Evolutionary conservation across 163 green algal species (phyloP), one percentile per base, ranked within the genome.

Genomic region (Prototheca wickerhamii): DNA sequence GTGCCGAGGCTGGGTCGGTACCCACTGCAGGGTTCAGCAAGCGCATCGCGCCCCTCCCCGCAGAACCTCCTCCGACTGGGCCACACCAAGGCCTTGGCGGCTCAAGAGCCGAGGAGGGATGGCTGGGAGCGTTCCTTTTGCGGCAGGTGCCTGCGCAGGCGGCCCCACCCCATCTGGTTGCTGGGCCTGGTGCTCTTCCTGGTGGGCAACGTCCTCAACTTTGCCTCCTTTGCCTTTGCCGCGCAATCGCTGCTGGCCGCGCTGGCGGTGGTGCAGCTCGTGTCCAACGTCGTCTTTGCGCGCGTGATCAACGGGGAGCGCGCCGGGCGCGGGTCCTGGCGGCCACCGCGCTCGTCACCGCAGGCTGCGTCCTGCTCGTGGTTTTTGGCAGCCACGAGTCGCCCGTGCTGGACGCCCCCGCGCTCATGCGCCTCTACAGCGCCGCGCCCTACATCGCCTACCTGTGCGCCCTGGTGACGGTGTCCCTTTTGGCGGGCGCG

Each of bases 211-310:
- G 69, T 93, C 6, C 70, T 83, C 2, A 96, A 94, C 66, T 79
- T 79, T 67, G 65, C 44, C 4, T 68, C 33, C 34, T 69, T 76
- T 76, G 56, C 76, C 15, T 95, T 90, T 82, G 87, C 88, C 15
- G 87, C 88, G 10, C 89, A 96, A 68, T 94, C 86, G 7, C 75
- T 96, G 30, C 79, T 96, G 35, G 75, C 87, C 3, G 87, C 87
- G 3, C 77, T 96, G 25, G 89, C 89, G 1, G 84, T 78, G 43
- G 74, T 96, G 4, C 87, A 96, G 66, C 95, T 96, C 67, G 74
- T 96, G 0, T 84, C 82, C 40, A 95, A 96, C 75, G 83, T 95
- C 4, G 33, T 88, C 5, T 95, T 96, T 73, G 84, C 86, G 0
- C 83, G 68, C 2, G 71, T 87, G 5, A 82, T 96, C 25, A 77